Base-by-base conservation (phyloP, 192 early-diverging fungal species). In the Umbelopsis sp. region DNA sequence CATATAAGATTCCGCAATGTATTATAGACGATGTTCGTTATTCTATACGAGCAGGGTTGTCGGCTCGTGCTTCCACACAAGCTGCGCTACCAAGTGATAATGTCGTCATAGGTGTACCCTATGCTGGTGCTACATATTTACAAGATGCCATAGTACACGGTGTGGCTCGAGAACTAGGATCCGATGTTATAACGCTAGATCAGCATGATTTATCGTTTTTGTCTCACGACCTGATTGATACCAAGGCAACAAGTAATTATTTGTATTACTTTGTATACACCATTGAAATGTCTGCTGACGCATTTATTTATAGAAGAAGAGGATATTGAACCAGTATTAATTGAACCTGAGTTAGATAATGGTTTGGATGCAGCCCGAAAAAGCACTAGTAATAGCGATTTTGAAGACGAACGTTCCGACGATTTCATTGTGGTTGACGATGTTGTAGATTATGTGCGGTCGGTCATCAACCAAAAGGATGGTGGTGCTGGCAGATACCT, bases 111-210 rank as follows among this genome's bases (percentile, higher is more conserved):
- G 77, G 75, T n/a, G 72, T 75, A 16, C 81, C 80, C 8, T 69
- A 74, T 18, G 64, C 73, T n/a, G 83, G 83, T 8, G 78, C 83
- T 12, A 74, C 78, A 2, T 75, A 73, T 46, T 66, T 85, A 35
- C 71, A 78, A 69, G 83, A 85, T 49, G 70, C 48, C 3, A 46
- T 85, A n/a, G 78, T 69, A 1, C 70, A 79, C 44, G 80, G 77
- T 6, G 47, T 82, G 22, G 89, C 89, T 6, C 67, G 72, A 8
- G 83, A 81, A 1, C 33, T 84, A 1, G 74, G 71, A 9, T 89
- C 91, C 30, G 86, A 87, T 74, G 55, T 93, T 18, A 41, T 92
- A 13, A 81, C 74, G 0, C 65, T 93, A 46, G 91, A 93, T 68
- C 75, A 82, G 11, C 82, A 87, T 49, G 84, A 86, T 47, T 61